Percentiles rank a stretch among this genome's conserved stretches.
phyloP scores from a whole-genome alignment of 2,329 filamentous ascomycete species.

The Fusarium lyarnte region DNA sequence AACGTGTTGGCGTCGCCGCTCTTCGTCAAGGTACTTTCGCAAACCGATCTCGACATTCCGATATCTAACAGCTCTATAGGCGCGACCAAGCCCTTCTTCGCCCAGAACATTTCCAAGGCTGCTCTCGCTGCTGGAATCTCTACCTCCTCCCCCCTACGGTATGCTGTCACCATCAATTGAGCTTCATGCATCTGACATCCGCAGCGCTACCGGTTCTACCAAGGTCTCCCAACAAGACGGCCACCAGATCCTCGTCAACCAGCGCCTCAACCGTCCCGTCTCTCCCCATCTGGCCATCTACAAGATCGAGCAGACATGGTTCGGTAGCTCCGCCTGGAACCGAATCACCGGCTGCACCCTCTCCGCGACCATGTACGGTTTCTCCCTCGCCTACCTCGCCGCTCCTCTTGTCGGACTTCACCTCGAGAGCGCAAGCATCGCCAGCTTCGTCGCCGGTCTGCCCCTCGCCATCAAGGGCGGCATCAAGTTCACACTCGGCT shows the following conservation, averaged over 20 bases:
- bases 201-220: slow-evolving; percentile 56
- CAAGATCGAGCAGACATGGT: slow-evolving; percentile 86
- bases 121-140: slow-evolving; percentile 54
- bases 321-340: slow-evolving; percentile 75
- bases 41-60: slow-evolving; percentile 23
- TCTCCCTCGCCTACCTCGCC: slow-evolving; percentile 81
- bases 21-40: slow-evolving; percentile 63
- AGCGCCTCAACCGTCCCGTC: slow-evolving; percentile 84
- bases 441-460: slow-evolving; percentile 67
- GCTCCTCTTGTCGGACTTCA: slow-evolving; percentile 77
- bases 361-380: slow-evolving; percentile 80
- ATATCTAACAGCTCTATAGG: slow-evolving; percentile 39
- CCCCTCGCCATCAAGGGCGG: slow-evolving; percentile 68
- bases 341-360: slow-evolving; percentile 84
- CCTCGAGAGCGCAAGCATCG: slow-evolving; percentile 67
- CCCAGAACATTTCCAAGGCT: slow-evolving; percentile 58
- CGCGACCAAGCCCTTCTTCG: slow-evolving; percentile 59
- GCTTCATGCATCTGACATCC: not conserved
- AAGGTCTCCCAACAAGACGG: slow-evolving; percentile 64
- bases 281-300: slow-evolving; percentile 89
- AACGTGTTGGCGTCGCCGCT: slow-evolving; percentile 67
- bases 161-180: slow-evolving; percentile 30
- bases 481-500: slow-evolving; percentile 64
- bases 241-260: slow-evolving; percentile 76
- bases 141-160: slow-evolving; percentile 58